Base-by-base conservation (phyloP, 164 flowering plant genomes). In the Chimonanthus salicifolius region DNA sequence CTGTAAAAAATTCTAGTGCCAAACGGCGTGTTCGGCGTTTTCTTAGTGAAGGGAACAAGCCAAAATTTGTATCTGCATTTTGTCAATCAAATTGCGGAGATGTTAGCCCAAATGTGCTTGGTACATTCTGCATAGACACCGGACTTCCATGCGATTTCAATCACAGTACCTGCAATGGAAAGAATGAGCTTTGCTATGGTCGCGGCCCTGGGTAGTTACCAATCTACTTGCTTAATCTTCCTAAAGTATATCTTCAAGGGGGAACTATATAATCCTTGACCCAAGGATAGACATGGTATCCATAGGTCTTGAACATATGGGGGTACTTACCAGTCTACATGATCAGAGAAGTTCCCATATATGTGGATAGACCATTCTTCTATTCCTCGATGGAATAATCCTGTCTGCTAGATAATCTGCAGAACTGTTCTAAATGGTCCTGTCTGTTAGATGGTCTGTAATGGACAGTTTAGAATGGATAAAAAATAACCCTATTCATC, bases 131-230 rank as follows among this genome's bases (percentile, higher is more conserved):
- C 79, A 84, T 71, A 58, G 99, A 94, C 84, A 88, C 95, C 48
- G 99, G 97, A 18, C 86, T 90, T 76, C 97, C 98, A 70, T 96
- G 99, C 79, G 99, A 96, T 77, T 96, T 96, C 87, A 94, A 95
- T 84, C 98, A 94, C 67, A 95, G 99, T 80, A 95, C 99, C 47
- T 95, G 98, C 82, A 89, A 88, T 74, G 99, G 98, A 64, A 94
- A 91, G 82, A 96, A 94, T 74, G 98, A 96, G 75, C 74, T 89
- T 72, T 96, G 99, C 84, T 96, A 96, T 84, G 97, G 99, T 73
- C 91, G 92, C 72, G 99, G 99, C 78, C 98, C 99, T 48, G 98
- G 99, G 99, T 96, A 73, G 60, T 54, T 54, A n/a, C 16, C 6
- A 54, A 49, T 49, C 51, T 49, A 49, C 51, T 49, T 49, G 6